phyloP scores from a whole-genome alignment of 768 basidiomycete species.

The Leccinum variicolor region DNA sequence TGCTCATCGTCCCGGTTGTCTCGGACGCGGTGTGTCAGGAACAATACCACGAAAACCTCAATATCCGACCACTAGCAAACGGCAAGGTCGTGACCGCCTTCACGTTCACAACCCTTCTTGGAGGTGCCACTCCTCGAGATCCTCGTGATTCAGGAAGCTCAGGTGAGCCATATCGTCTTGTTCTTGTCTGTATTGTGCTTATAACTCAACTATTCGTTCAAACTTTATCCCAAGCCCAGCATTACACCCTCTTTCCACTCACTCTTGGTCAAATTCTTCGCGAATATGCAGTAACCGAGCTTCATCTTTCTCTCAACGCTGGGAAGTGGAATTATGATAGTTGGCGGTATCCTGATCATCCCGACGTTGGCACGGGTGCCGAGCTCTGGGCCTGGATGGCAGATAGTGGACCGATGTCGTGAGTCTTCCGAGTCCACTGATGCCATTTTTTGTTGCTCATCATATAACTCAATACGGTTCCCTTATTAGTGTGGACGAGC shows the following conservation, averaged over 20 bases:
- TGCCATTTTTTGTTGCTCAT: background rate
- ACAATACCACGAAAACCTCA: constrained; percentile 47
- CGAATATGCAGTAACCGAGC: constrained; percentile 80
- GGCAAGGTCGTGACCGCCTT: constrained; percentile 82
- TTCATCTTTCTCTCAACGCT: constrained; percentile 87
- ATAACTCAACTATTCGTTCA: background rate
- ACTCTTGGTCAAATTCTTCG: constrained; percentile 83
- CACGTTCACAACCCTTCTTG: constrained; percentile 67
- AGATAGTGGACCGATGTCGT: constrained; percentile 54
- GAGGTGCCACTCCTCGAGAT: constrained; percentile 52
- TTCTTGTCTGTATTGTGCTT: background rate
- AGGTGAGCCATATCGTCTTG: constrained; percentile 38
- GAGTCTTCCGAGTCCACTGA: constrained; percentile 16
- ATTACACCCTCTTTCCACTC: constrained; percentile 85
- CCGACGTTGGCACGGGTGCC: constrained; percentile 78
- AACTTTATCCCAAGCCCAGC: constrained; percentile 54
- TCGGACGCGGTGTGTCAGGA: constrained; percentile 21
- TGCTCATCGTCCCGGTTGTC: constrained; percentile 8
- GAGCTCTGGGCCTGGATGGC: constrained; percentile 93
- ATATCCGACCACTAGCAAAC: constrained; percentile 63
- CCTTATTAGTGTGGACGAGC: constrained; percentile 56
- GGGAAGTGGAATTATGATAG: constrained; percentile 87
- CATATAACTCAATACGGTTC: background rate
- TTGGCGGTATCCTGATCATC: constrained; percentile 80
- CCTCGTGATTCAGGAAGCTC: constrained; percentile 43